Evolutionary conservation across 192 early-diverging fungal species (phyloP).

Genomic region (Kickxella alabastrina): DNA sequence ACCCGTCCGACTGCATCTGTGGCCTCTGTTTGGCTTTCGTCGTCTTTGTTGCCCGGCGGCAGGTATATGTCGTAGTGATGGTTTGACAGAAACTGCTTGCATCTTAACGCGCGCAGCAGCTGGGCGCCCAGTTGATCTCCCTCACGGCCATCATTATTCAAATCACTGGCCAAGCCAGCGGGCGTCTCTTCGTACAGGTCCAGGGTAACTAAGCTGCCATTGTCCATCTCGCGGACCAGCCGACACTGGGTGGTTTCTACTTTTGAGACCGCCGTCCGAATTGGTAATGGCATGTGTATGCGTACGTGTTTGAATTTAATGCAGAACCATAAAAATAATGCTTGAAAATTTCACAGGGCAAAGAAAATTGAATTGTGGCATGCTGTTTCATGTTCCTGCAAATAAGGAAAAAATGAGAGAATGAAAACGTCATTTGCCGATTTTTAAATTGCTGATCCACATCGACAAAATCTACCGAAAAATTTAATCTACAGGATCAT

Average conservation of each 20-base stretch:
- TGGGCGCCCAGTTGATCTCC: slow-evolving; percentile 4
- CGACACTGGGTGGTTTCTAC: slow-evolving; percentile 28
- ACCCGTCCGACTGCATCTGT: slow-evolving; percentile 18
- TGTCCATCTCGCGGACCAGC: slow-evolving; percentile 3
- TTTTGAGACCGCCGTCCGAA: neutral
- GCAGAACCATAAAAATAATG: neutral
- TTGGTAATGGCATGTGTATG: too few species aligned
- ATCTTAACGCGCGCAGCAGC: slow-evolving; percentile 4
- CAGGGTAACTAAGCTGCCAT: neutral
- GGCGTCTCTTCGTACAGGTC: slow-evolving; percentile 16
- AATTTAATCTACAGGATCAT: slow-evolving; percentile 15
- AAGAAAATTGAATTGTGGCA: too few species aligned
- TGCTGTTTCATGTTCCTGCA: too few species aligned
- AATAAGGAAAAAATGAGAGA: too few species aligned
- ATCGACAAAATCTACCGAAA: neutral
- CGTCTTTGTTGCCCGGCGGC: neutral
- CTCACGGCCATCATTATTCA: too few species aligned
- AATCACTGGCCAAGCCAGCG: slow-evolving; percentile 4
- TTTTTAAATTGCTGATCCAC: too few species aligned
- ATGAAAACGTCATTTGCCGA: too few species aligned
- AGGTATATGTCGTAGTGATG: slow-evolving; percentile 12
- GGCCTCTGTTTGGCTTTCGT: neutral
- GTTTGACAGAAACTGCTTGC: neutral
- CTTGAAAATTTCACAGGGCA: neutral
- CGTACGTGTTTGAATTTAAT: neutral